Evolutionary conservation across 2,329 filamentous ascomycete species (phyloP).

Genomic region (Moelleriella libera): DNA sequence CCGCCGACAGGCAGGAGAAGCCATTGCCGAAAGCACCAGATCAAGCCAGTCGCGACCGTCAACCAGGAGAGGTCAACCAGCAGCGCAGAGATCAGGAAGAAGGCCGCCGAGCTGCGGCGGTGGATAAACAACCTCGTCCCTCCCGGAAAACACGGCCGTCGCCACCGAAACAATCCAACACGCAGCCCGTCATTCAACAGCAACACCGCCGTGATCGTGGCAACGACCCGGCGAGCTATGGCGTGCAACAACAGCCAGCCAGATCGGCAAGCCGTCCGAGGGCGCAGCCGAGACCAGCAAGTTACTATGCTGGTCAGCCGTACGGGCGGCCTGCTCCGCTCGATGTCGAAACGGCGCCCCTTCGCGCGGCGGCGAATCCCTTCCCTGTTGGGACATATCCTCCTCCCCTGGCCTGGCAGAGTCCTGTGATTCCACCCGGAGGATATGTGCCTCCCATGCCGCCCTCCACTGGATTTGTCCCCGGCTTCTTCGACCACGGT

Average conservation of each 20-base stretch:
- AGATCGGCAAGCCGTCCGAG: slow-evolving; percentile 16
- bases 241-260: slow-evolving; percentile 17
- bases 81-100: slow-evolving; percentile 13
- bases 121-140: slow-evolving; percentile 12
- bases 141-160: slow-evolving; percentile 14
- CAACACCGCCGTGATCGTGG: slow-evolving; percentile 15
- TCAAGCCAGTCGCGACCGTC: slow-evolving; percentile 8
- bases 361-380: slow-evolving; percentile 4
- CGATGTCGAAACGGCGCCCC: slow-evolving; percentile 2
- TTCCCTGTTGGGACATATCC: slow-evolving; percentile 16
- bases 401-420: slow-evolving; percentile 13
- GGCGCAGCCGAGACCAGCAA: slow-evolving; percentile 18
- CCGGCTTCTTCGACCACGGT: slow-evolving; percentile 15
- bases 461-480: slow-evolving; percentile 9
- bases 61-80: slow-evolving; percentile 12
- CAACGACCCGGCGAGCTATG: slow-evolving; percentile 21
- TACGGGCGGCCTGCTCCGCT: slow-evolving; percentile 10
- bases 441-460: slow-evolving; percentile 12
- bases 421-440: slow-evolving; percentile 10
- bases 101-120: slow-evolving; percentile 3
- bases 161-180: slow-evolving; percentile 15
- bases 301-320: slow-evolving; percentile 20
- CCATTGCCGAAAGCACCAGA: slow-evolving; percentile 8
- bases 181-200: slow-evolving; percentile 19
- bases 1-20: slow-evolving; percentile 15